Conservation (phyloP, 2,329 filamentous ascomycete species). For the Ophiostoma quercus region DNA sequence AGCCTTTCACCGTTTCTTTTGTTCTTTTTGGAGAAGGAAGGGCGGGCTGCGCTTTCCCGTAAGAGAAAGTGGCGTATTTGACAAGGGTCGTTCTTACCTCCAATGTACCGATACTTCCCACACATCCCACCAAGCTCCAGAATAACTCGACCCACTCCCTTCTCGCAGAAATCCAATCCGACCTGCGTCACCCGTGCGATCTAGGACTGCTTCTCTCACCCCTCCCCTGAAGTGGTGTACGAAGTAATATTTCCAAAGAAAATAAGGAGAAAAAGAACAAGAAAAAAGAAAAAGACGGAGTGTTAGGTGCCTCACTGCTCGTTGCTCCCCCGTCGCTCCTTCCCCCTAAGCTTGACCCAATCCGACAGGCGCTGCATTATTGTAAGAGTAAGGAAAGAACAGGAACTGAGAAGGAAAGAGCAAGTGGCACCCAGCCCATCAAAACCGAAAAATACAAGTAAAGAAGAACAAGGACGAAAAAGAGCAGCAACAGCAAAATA, state of each 20-base stretch:
- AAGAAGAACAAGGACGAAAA: slow-evolving; percentile 1
- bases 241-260: too few species aligned
- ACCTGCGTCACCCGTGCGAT: slow-evolving; percentile 19
- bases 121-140: slow-evolving; percentile 11
- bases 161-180: slow-evolving; percentile 18
- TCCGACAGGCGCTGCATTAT: slow-evolving; percentile 19
- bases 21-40: slow-evolving; percentile 8
- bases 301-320: background rate
- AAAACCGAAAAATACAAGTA: slow-evolving; percentile 15
- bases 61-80: background rate
- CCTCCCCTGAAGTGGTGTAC: slow-evolving; percentile 15
- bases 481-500: slow-evolving; percentile 19
- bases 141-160: slow-evolving; percentile 15
- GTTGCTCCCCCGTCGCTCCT: slow-evolving; percentile 24
- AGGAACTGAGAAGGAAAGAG: slow-evolving; percentile 16
- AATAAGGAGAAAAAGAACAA: background rate
- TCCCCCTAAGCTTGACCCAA: slow-evolving; percentile 19
- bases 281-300: background rate
- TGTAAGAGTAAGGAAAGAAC: slow-evolving; percentile 14
- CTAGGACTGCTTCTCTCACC: slow-evolving; percentile 16
- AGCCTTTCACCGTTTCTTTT: slow-evolving; percentile 18
- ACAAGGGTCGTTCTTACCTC: slow-evolving; percentile 4
- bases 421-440: slow-evolving; percentile 14
- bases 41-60: slow-evolving; percentile 9
- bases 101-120: slow-evolving; percentile 21